Evolutionary conservation across 2,329 filamentous ascomycete genomes (phyloP), one percentile per base, ranked within the genome.

Genomic region (Penicillium brevicompactum): DNA sequence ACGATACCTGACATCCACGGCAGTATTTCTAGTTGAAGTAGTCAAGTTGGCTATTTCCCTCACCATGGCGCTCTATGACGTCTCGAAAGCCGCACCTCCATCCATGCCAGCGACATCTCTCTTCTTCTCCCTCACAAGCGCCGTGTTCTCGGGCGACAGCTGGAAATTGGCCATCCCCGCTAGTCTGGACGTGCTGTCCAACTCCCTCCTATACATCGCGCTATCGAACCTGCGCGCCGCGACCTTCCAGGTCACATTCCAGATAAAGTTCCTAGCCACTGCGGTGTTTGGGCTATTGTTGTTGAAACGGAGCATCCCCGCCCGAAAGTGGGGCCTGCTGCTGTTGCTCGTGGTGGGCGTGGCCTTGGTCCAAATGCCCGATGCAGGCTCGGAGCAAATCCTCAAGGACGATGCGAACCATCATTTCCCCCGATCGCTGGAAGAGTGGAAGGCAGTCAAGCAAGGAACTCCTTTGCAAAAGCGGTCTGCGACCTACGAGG

Each of bases 91-190:
- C 8, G 81, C 91, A 8, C 88, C 91, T 5, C 86, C 91, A 7
- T 89, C 90, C 31, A 90, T 90, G 21, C 89, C 91, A 2, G 88
- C 88, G 18, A 91, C 90, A 0, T 86, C 90, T 1, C 81, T 97
- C 16, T 90, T 95, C 69, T 84, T 87, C 66, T 88, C 91, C 67
- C 85, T 97, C 22, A 89, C 87, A 68, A 87, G 85, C 65, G 85
- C 87, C 30, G 89, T 97, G 14, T 96, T 97, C 70, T 88, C 89
- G 0, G 88, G 89, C 9, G 94, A 97, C 70, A 92, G 92, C 63
- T 97, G 93, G 93, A 96, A 96, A 74, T 78, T 99, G 60, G 91
- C 91, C 8, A 87, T 97, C 41, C 94, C 93, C 0, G 94, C 93
- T 4, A 82, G 86, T 4, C 80, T 97, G 1, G 97, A 96, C 71